Conservation (phyloP, 2,329 filamentous ascomycete species). For the Nothopassalora personata region DNA sequence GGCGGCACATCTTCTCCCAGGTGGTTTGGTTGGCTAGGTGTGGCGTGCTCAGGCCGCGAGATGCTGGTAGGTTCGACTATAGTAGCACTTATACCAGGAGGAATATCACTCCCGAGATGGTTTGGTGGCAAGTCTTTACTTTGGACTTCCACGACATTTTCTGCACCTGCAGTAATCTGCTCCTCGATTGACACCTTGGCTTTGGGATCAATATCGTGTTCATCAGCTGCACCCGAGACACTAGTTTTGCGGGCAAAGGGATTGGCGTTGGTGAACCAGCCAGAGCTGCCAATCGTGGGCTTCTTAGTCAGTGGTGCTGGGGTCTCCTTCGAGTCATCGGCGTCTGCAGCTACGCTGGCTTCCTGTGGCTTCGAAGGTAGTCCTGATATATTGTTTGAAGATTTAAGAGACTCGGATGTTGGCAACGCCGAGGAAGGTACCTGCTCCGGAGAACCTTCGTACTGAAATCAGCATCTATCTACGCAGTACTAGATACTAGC, state of each 20-base stretch:
- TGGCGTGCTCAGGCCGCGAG: neutral
- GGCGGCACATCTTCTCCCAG: slow-evolving; percentile 3
- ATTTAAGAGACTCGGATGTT: neutral
- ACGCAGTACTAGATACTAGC: neutral
- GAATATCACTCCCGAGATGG: slow-evolving; percentile 11
- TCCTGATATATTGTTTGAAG: neutral
- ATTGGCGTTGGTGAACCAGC: slow-evolving; percentile 20
- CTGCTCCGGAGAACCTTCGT: slow-evolving; percentile 2
- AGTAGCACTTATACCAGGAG: slow-evolving; percentile 1
- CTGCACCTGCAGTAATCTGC: neutral
- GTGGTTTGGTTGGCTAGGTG: slow-evolving; percentile 2
- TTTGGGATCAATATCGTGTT: slow-evolving; percentile 3
- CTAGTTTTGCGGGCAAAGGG: slow-evolving; percentile 8
- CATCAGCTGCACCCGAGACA: neutral
- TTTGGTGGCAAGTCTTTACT: slow-evolving; percentile 11
- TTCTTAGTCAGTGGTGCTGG: slow-evolving; percentile 2
- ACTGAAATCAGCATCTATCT: neutral
- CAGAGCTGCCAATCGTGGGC: slow-evolving; percentile 17
- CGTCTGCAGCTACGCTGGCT: neutral
- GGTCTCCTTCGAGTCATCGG: neutral
- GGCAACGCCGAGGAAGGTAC: neutral
- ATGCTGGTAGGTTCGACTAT: slow-evolving; percentile 1
- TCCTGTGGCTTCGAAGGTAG: neutral
- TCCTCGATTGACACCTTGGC: neutral
- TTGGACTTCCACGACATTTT: neutral